Evolutionary conservation across 2,329 filamentous ascomycete species (phyloP).

Genomic region (Endothia cerciana): DNA sequence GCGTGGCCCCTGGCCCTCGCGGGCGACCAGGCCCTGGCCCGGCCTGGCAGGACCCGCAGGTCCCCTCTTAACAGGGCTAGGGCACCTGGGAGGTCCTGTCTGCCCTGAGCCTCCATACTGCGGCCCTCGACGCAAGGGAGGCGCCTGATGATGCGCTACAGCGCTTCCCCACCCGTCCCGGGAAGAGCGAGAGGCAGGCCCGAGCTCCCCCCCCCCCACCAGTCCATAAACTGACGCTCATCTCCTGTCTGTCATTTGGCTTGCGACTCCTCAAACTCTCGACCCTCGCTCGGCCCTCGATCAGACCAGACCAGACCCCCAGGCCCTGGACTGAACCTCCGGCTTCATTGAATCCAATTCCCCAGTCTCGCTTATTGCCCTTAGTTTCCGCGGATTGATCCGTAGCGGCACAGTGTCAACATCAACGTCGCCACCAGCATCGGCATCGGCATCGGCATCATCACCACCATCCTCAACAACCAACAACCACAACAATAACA

Average conservation of each 20-base stretch:
- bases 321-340: constrained; percentile 11
- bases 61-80: constrained; percentile 9
- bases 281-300: neutral
- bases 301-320: neutral
- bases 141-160: constrained; percentile 3
- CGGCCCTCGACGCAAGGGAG: neutral
- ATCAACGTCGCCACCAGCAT: no score
- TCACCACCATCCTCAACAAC: neutral
- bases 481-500: no score
- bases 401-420: constrained; percentile 5
- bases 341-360: constrained; percentile 10
- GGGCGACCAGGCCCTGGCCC: constrained; percentile 23
- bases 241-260: constrained; percentile 29
- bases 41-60: constrained; percentile 16
- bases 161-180: constrained; percentile 22
- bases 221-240: constrained; percentile 27
- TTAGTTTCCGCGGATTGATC: neutral
- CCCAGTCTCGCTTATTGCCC: constrained; percentile 14
- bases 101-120: neutral
- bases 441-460: no score
- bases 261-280: constrained; percentile 24
- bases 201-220: constrained; percentile 24
- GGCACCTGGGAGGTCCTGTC: neutral
- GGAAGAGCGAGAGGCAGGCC: constrained; percentile 28
- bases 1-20: constrained; percentile 25